Evolutionary conservation across 2,329 filamentous ascomycete species (phyloP), one percentile per base, ranked within the genome.

Genomic region (Botryotinia globosa): DNA sequence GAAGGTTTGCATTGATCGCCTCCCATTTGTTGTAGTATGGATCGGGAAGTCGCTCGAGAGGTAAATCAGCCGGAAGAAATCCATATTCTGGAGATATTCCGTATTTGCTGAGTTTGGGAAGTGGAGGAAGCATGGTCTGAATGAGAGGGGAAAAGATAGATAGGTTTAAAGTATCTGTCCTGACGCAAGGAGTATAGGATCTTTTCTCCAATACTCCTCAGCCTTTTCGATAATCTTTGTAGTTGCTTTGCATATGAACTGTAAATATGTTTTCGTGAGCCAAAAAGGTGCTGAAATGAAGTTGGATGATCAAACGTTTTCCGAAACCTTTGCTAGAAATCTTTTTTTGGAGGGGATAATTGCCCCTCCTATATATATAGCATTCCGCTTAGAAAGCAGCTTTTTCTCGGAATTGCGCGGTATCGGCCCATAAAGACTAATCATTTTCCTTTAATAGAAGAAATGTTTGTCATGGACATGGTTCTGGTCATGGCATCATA

Each of bases 1-100:
- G 96, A 44, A 99, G 86, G 80, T 97, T 98, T 77, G 90, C 88
- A 48, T 91, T 89, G 67, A 98, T 87, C 63, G 91, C 89, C 83
- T 99, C 96, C 96, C 96, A 99, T 80, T 94, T 93, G 82, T 92
- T 91, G 83, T 98, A 99, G 85, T 98, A 98, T 4, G 92, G 88
- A 80, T 98, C 92, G 16, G 94, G 92, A 22, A 99, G 89, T 72
- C 89, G 85, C 74, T 93, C 90, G 75, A 98, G 85, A 59, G 96
- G 96, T 51, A 92, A 84, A 76, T 93, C 90, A 75, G 92, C 86
- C 2, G 96, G 94, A 71, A 99, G 88, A 84, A 99, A 99, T 79
- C 96, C 96, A 83, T 94, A 89, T 73, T 89, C 85, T 74, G 88
- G 85, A 76, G 92, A 93, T 82, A 94, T 89, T 83, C 92, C 93